Evolutionary conservation across 108 stramenopile genomes (phyloP), one percentile per base, ranked within the genome.

Genomic region (Pseudonitzschia multiseries): DNA sequence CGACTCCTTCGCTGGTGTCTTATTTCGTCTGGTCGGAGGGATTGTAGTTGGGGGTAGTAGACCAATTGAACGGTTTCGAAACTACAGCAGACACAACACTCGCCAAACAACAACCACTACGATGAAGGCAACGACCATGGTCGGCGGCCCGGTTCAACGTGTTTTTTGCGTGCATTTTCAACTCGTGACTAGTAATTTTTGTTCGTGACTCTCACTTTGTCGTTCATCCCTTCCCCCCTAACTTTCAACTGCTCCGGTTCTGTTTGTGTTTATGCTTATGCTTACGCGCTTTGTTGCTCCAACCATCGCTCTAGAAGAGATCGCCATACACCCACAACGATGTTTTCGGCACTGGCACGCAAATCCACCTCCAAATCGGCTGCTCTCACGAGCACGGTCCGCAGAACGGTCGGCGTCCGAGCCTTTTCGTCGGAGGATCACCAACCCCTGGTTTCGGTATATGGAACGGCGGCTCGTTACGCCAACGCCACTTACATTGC

Each of bases 401-500:
- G 62, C 22, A 67, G 68, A 28, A 56, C 65, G n/a, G 71, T 73
- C 13, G 78, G 65, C 40, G 69, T 69, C 48, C 84, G 84, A 64
- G 24, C 69, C 65, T 78, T 85, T 59, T 44, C 83, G 10, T 33
- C 65, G 31, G 82, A 48, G 24, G 79, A 81, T 50, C 95, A 98
- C 85, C 78, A 73, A 64, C 96, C 96, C 28, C 88, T 92, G 9
- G 72, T 97, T 68, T 82, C 93, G 65, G 72, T 98, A 27, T 95
- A 95, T 83, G 97, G 97, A 36, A 75, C 96, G 59, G 86, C 85
- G 68, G 96, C 97, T 56, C 91, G 97, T 24, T 98, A 98, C 79
- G 96, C 97, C 81, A 97, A 96, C 74, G 97, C 97, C 68, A 90
- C 95, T 28, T 98, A 96, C 89, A 69, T 87, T 21, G 95, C 96